Evolutionary conservation across 2,329 filamentous ascomycete genomes (phyloP).

Genomic region (Tricladium varicosporioides): DNA sequence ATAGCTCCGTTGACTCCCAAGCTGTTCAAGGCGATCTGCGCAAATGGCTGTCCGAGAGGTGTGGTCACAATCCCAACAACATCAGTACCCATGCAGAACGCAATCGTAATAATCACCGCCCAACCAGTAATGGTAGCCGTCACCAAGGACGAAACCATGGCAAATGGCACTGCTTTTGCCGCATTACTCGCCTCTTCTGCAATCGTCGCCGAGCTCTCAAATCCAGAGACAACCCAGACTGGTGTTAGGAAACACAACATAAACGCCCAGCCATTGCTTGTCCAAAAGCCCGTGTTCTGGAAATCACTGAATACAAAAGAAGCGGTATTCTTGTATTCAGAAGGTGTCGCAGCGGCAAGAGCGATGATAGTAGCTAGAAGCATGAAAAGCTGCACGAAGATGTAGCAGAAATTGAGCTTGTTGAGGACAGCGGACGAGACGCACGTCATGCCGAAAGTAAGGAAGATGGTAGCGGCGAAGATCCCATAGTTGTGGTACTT

Average conservation of each 20-base stretch:
- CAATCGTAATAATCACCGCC: constrained; percentile 56
- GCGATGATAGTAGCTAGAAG: constrained; percentile 30
- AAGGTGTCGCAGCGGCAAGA: constrained; percentile 30
- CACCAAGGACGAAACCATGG: constrained; percentile 32
- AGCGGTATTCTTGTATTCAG: constrained; percentile 27
- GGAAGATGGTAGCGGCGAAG: constrained; percentile 29
- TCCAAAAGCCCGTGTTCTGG: constrained; percentile 32
- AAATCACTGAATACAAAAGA: constrained; percentile 32
- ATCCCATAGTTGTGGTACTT: constrained; percentile 35
- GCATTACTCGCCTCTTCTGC: constrained; percentile 34
- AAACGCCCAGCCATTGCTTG: constrained; percentile 33
- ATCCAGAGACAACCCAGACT: constrained; percentile 35
- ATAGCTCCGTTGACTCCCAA: constrained; percentile 52
- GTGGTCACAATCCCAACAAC: constrained; percentile 44
- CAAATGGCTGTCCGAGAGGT: constrained; percentile 50
- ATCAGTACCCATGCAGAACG: constrained; percentile 53
- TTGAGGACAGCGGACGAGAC: constrained; percentile 28
- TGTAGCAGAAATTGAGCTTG: constrained; percentile 32
- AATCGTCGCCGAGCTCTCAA: constrained; percentile 33
- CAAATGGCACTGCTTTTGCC: constrained; percentile 33
- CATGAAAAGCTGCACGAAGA: constrained; percentile 33
- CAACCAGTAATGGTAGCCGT: constrained; percentile 44
- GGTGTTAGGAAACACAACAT: constrained; percentile 33
- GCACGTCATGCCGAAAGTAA: constrained; percentile 34
- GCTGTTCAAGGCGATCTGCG: constrained; percentile 57